A percentile compares a stretch with the other conserved stretches of the same genome.
Conservation (phyloP, 2,329 filamentous ascomycete species). For the Aspergillus spinulosporus region DNA sequence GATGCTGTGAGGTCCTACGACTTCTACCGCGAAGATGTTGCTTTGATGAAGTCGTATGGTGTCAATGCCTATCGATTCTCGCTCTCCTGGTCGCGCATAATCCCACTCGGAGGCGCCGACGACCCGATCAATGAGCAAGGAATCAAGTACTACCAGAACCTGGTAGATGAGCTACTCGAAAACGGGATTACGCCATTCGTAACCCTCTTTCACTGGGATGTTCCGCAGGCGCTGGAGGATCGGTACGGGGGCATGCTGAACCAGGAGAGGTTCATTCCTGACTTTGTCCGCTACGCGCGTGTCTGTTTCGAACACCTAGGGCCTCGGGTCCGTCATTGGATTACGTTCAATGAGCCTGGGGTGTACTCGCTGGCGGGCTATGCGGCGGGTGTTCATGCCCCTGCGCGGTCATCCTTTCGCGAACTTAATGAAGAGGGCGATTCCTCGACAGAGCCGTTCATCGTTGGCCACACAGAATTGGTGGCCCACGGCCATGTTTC, state of each 20-base stretch:
- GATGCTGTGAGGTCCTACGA: constrained; percentile 81
- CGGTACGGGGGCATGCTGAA: constrained; percentile 76
- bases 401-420: constrained; percentile 71
- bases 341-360: constrained; percentile 83
- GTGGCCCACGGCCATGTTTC: constrained; percentile 74
- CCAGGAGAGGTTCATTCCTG: constrained; percentile 71
- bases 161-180: constrained; percentile 71
- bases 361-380: constrained; percentile 77
- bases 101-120: constrained; percentile 72
- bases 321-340: constrained; percentile 77
- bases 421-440: constrained; percentile 69
- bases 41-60: constrained; percentile 69
- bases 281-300: constrained; percentile 74
- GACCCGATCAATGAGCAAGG: constrained; percentile 75
- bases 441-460: constrained; percentile 72
- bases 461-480: constrained; percentile 73
- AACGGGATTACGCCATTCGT: constrained; percentile 74
- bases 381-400: constrained; percentile 71
- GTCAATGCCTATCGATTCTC: constrained; percentile 77
- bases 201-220: constrained; percentile 81
- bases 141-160: constrained; percentile 71
- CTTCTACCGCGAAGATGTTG: constrained; percentile 70
- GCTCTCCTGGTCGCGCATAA: constrained; percentile 71
- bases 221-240: constrained; percentile 71
- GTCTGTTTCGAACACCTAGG: constrained; percentile 69